Evolutionary conservation across 2,329 filamentous ascomycete species (phyloP).

Genomic region (Diaporthe velutina): DNA sequence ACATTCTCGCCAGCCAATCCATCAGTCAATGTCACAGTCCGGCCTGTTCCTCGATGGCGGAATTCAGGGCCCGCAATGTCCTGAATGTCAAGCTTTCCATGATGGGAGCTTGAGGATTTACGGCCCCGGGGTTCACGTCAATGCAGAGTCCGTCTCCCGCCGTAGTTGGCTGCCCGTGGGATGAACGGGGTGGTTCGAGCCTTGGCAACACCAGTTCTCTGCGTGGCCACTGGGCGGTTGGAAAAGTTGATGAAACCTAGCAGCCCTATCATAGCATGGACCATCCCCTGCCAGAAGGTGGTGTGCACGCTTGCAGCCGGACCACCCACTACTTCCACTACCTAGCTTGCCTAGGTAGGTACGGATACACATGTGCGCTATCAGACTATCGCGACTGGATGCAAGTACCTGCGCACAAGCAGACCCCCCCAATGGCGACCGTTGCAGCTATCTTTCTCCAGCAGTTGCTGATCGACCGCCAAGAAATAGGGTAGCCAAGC

Average conservation of each 20-base stretch:
- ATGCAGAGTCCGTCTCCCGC: background rate
- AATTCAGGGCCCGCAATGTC: background rate
- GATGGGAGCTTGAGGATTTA: background rate
- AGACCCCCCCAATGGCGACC: background rate
- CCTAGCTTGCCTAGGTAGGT: too few relatives aligned
- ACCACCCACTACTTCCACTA: too few relatives aligned
- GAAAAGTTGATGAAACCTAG: background rate
- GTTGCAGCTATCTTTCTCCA: slow-evolving; percentile 3
- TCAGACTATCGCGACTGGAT: background rate
- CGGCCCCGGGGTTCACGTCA: background rate
- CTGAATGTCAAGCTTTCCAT: slow-evolving; percentile 16
- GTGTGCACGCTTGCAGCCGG: slow-evolving; percentile 6
- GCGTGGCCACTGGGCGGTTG: slow-evolving; percentile 5
- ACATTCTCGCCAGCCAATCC: slow-evolving; percentile 23
- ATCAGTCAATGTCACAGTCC: slow-evolving; percentile 14
- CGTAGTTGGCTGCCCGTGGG: slow-evolving; percentile 15
- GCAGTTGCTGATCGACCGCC: slow-evolving; percentile 11
- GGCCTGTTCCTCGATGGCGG: background rate
- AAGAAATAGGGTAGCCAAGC: slow-evolving; percentile 16
- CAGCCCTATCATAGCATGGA: slow-evolving; percentile 12
- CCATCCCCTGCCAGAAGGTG: background rate
- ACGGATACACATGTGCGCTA: background rate
- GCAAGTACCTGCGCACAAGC: background rate
- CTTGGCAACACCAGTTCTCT: slow-evolving; percentile 4
- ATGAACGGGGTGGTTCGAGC: slow-evolving; percentile 5